A percentile compares a stretch with the other conserved stretches of the same genome.
Conservation (phyloP, 1,139 yeast genomes). For the Candida sanyaensis region DNA sequence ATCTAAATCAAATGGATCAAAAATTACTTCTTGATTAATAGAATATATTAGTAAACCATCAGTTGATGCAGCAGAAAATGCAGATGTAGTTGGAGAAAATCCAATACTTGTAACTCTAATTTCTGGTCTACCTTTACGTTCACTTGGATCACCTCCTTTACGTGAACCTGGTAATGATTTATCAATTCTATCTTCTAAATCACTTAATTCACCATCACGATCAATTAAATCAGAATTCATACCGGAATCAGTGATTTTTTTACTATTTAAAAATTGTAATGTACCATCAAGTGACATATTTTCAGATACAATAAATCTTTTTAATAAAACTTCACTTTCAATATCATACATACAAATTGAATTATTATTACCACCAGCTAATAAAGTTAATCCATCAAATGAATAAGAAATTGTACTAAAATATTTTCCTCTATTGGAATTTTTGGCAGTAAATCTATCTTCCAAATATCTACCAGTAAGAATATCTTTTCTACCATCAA, state of each 20-base stretch:
- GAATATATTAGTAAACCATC: slow-evolving; percentile 89
- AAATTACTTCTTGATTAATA: slow-evolving; percentile 70
- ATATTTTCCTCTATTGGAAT: slow-evolving; percentile 80
- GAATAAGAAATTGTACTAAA: slow-evolving; percentile 83
- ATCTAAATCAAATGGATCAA: slow-evolving; percentile 96
- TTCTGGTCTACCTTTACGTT: slow-evolving; percentile 76
- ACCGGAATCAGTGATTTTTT: slow-evolving; percentile 85
- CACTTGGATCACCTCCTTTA: slow-evolving; percentile 89
- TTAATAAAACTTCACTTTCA: slow-evolving; percentile 80
- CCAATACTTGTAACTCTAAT: slow-evolving; percentile 73
- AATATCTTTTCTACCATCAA: slow-evolving; percentile 87
- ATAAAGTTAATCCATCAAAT: slow-evolving; percentile 82
- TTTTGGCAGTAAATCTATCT: slow-evolving; percentile 80
- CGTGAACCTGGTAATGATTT: slow-evolving; percentile 82
- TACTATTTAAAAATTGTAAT: slow-evolving; percentile 72
- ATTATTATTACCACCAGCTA: slow-evolving; percentile 94
- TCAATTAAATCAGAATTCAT: slow-evolving; percentile 75
- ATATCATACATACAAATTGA: slow-evolving; percentile 90
- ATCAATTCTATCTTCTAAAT: slow-evolving; percentile 81
- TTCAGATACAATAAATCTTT: slow-evolving; percentile 78
- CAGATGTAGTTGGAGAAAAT: slow-evolving; percentile 88
- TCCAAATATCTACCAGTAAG: slow-evolving; percentile 82
- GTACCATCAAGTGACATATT: slow-evolving; percentile 95
- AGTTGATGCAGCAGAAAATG: slow-evolving; percentile 95
- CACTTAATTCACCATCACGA: slow-evolving; percentile 82